These are phyloP conservation scores for Nakazawaea ishiwadae DNA, from an alignment of 805 yeast species.

Conservation along the genomic window DNA sequence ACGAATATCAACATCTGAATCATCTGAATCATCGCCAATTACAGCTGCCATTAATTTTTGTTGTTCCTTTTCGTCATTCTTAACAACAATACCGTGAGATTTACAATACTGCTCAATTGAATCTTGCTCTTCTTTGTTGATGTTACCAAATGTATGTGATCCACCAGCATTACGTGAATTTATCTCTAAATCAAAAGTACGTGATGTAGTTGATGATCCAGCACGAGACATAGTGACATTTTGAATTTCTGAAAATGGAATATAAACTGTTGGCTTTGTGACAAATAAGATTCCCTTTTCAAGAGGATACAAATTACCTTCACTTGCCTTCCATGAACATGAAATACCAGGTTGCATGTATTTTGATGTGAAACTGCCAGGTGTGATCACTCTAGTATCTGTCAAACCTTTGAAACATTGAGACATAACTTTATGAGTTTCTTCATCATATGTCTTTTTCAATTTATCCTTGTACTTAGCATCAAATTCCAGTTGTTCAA, in stretches of 20 bases:
- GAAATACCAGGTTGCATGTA: slow-evolving; percentile 81
- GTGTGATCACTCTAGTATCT: slow-evolving; percentile 77
- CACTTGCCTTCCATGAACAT: slow-evolving; percentile 92
- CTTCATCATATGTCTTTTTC: slow-evolving; percentile 67
- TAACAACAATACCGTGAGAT: slow-evolving; percentile 72
- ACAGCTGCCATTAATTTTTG: slow-evolving; percentile 77
- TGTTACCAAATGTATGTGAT: slow-evolving; percentile 81
- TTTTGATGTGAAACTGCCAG: slow-evolving; percentile 75
- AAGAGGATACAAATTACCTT: slow-evolving; percentile 89
- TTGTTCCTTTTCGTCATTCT: slow-evolving; percentile 86
- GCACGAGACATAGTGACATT: slow-evolving; percentile 83
- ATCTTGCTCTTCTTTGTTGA: slow-evolving; percentile 85
- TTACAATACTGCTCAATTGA: slow-evolving; percentile 70
- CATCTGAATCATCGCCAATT: slow-evolving; percentile 56
- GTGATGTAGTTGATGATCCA: slow-evolving; percentile 73
- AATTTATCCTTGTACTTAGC: slow-evolving; percentile 69
- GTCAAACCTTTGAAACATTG: slow-evolving; percentile 89
- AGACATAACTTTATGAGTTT: slow-evolving; percentile 80
- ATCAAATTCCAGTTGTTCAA: slow-evolving; percentile 78
- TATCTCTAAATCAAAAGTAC: slow-evolving; percentile 91
- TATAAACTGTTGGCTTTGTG: slow-evolving; percentile 89
- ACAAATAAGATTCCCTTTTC: slow-evolving; percentile 88
- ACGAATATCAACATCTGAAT: slow-evolving; percentile 49
- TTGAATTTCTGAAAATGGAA: slow-evolving; percentile 79
- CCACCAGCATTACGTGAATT: slow-evolving; percentile 59